Evolutionary conservation across 2,329 filamentous ascomycete genomes (phyloP).

Genomic region (Diaporthe sp.): DNA sequence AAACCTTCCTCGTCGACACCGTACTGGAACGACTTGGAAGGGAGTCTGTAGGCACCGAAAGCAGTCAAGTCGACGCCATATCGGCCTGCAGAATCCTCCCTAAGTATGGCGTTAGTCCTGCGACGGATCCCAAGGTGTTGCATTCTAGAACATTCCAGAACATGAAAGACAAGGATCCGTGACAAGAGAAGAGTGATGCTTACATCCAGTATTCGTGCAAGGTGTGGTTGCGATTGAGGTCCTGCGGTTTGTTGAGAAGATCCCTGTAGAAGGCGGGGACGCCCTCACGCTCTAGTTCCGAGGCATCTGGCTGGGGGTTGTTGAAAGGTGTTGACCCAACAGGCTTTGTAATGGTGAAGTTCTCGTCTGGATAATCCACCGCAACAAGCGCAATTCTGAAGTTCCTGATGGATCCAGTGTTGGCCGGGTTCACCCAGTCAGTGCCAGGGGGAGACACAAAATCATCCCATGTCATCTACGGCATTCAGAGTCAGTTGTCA

Average conservation of each 20-base stretch:
- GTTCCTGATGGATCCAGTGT: constrained; percentile 58
- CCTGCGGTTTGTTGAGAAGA: constrained; percentile 59
- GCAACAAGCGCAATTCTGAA: constrained; percentile 66
- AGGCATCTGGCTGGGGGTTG: constrained; percentile 57
- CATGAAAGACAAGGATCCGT: no score
- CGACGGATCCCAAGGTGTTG: no score
- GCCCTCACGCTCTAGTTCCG: constrained; percentile 53
- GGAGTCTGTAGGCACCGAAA: constrained; percentile 63
- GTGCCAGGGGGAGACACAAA: constrained; percentile 58
- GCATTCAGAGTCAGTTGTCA: neutral
- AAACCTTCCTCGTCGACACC: constrained; percentile 57
- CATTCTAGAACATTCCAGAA: no score
- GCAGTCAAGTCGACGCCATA: constrained; percentile 64
- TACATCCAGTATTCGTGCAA: constrained; percentile 69
- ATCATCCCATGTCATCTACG: constrained; percentile 60
- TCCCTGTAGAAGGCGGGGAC: constrained; percentile 62
- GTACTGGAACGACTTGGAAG: constrained; percentile 59
- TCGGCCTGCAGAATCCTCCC: constrained; percentile 62
- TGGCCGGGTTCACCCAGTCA: constrained; percentile 56
- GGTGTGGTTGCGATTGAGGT: constrained; percentile 62
- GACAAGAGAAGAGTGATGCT: no score
- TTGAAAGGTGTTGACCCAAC: constrained; percentile 59
- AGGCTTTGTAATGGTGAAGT: constrained; percentile 59
- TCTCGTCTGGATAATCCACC: constrained; percentile 60
- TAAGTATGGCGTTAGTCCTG: no score